phyloP scores from a whole-genome alignment of 2,329 filamentous ascomycete genomes.

The Rhynchosporium secalis region DNA sequence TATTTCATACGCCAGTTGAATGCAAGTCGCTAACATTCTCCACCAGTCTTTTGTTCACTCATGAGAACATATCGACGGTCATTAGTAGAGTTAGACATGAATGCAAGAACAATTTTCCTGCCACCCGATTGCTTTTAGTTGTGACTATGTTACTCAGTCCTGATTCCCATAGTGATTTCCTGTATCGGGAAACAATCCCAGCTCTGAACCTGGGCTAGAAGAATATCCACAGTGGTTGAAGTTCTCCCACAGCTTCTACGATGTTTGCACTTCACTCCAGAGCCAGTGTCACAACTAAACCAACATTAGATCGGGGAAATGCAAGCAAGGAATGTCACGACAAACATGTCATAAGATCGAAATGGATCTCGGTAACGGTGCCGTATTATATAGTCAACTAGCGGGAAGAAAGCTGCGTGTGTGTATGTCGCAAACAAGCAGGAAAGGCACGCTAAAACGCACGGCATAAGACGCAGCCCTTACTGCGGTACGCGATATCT shows the following conservation, averaged over 20 bases:
- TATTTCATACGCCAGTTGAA: no score
- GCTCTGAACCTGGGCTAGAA: no score
- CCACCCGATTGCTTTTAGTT: no score
- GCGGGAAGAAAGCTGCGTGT: slow-evolving; percentile 4
- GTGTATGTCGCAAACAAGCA: slow-evolving; percentile 5
- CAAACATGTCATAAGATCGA: not conserved
- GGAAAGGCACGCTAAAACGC: slow-evolving; percentile 24
- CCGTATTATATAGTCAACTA: slow-evolving; percentile 18
- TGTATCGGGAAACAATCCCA: no score
- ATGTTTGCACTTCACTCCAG: no score
- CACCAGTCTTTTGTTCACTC: not conserved
- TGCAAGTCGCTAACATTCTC: not conserved
- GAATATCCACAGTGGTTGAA: no score
- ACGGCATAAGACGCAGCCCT: slow-evolving; percentile 1
- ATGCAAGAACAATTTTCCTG: not conserved
- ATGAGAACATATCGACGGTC: not conserved
- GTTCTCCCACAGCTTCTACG: no score
- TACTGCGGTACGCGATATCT: not conserved
- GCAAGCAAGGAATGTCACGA: not conserved
- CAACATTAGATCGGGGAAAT: no score
- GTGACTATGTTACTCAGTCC: no score
- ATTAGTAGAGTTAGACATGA: not conserved
- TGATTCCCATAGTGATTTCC: no score
- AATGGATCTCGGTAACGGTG: not conserved
- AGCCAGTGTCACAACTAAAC: no score